Conservation (phyloP, 192 early-diverging fungal genomes). For the Anaeromyces robustus region DNA sequence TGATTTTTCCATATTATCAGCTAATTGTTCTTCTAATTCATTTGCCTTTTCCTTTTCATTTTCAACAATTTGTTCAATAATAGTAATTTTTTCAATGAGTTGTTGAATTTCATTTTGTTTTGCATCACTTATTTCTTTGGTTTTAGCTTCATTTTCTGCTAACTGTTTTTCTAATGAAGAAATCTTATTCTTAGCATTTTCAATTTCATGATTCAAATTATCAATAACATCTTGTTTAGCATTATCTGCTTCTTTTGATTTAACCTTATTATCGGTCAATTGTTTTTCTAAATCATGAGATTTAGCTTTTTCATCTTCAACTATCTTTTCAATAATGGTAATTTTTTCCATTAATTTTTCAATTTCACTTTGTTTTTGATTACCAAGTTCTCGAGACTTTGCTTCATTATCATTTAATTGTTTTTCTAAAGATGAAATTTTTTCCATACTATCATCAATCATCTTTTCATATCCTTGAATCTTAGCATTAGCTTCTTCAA, state of each 20-base stretch:
- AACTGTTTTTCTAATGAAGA: neutral
- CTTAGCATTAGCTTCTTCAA: neutral
- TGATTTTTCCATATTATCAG: neutral
- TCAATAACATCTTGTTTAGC: neutral
- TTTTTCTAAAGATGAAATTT: neutral
- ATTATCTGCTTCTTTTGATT: neutral
- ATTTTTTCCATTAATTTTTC: neutral
- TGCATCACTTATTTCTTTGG: neutral
- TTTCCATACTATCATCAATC: neutral
- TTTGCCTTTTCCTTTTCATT: neutral
- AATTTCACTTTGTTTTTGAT: neutral
- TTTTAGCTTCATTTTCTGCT: neutral
- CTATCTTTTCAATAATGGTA: neutral
- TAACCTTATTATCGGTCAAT: neutral
- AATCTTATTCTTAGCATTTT: neutral
- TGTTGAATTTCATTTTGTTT: neutral
- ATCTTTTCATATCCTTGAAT: neutral
- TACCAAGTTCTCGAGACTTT: neutral
- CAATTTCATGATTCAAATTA: neutral
- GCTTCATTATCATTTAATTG: neutral
- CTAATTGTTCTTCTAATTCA: neutral
- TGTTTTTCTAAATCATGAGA: neutral
- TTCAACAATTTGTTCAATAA: neutral
- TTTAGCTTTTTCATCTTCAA: neutral
- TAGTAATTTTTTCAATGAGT: neutral